Evolutionary conservation across 1,139 yeast species (phyloP).

Genomic region (Candida mesenterica): DNA sequence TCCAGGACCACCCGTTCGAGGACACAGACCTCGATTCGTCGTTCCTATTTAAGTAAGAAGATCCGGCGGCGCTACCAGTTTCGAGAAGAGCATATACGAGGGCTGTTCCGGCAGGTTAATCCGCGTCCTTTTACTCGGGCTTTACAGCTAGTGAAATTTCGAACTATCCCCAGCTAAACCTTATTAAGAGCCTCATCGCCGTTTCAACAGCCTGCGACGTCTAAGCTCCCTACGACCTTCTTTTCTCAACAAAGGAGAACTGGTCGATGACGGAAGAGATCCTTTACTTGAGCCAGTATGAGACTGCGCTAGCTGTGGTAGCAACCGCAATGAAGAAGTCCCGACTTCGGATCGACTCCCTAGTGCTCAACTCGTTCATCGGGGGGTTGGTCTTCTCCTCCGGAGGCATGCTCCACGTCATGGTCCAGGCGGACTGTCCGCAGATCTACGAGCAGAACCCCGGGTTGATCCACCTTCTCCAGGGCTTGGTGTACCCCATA

Average conservation of each 20-base stretch:
- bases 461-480: conserved; percentile 52
- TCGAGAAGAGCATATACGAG: no score
- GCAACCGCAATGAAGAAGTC: conserved; percentile 84
- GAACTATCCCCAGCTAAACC: no score
- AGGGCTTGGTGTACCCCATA: conserved; percentile 61
- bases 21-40: no score
- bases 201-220: no score
- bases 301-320: conserved; percentile 76
- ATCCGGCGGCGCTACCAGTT: no score
- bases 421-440: conserved; percentile 53
- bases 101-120: no score
- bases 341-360: conserved; percentile 56
- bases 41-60: no score
- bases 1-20: no score
- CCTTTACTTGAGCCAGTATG: conserved; percentile 65
- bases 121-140: no score
- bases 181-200: no score
- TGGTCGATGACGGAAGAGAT: conserved; percentile 15
- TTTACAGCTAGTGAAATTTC: no score
- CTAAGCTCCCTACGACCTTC: no score
- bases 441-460: conserved; percentile 42
- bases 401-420: conserved; percentile 70
- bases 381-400: conserved; percentile 70
- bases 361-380: conserved; percentile 59
- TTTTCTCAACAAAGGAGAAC: background rate